Conservation (phyloP, 1,284 basidiomycete species). For the Acaromyces ingoldii region DNA sequence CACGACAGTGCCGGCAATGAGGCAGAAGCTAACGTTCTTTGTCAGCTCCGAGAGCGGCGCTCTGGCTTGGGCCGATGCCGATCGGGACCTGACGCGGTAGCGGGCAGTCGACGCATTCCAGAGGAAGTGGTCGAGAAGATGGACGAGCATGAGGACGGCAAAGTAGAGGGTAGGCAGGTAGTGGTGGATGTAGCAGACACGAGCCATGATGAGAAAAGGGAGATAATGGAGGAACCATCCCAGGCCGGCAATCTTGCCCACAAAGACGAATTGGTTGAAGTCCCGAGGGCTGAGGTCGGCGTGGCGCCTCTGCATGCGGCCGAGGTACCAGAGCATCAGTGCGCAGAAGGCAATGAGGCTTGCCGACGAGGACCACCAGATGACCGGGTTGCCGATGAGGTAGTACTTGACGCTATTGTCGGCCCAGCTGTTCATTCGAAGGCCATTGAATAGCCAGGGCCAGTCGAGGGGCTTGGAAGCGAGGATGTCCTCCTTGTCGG, state of each 20-base stretch:
- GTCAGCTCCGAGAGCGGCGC: slow-evolving; percentile 58
- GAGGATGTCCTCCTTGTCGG: slow-evolving; percentile 95
- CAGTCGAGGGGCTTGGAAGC: slow-evolving; percentile 88
- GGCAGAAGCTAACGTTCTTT: slow-evolving; percentile 69
- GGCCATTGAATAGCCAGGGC: slow-evolving; percentile 80
- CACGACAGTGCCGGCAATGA: slow-evolving; percentile 63
- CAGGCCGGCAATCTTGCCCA: slow-evolving; percentile 79
- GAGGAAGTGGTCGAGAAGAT: slow-evolving; percentile 80
- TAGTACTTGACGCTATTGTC: slow-evolving; percentile 81
- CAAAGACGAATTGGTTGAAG: slow-evolving; percentile 91
- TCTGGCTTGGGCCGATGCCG: too few species aligned
- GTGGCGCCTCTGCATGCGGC: slow-evolving; percentile 81
- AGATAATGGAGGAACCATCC: slow-evolving; percentile 73
- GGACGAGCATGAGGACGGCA: slow-evolving; percentile 82
- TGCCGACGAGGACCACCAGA: slow-evolving; percentile 79
- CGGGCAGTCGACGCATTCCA: slow-evolving; percentile 52
- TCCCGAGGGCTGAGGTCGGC: slow-evolving; percentile 80
- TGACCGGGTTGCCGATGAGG: slow-evolving; percentile 81
- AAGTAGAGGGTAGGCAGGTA: slow-evolving; percentile 93
- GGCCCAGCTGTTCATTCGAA: slow-evolving; percentile 94
- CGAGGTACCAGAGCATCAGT: slow-evolving; percentile 66
- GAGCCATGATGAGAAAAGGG: slow-evolving; percentile 16
- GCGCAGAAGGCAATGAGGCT: slow-evolving; percentile 63
- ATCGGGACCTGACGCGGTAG: slow-evolving; percentile 26
- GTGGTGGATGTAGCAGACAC: slow-evolving; percentile 81